Evolutionary conservation across 2,329 filamentous ascomycete species (phyloP), one percentile per base, ranked within the genome.

Genomic region (Phyllosticta capitalensis): DNA sequence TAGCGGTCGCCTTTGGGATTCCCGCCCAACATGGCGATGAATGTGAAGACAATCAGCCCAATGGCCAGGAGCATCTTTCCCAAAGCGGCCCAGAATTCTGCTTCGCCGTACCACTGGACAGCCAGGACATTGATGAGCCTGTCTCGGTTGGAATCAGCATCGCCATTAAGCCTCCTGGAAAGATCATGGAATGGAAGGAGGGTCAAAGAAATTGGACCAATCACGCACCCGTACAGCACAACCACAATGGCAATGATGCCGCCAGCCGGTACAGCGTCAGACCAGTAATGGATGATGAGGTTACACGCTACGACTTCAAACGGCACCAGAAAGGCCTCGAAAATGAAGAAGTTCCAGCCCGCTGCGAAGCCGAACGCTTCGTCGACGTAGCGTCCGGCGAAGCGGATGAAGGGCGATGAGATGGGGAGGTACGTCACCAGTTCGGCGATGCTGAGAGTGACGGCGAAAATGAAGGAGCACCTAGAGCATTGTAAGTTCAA

Each of bases 1-100:
- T 80, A 72, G 85, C 88, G 66, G 90, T 87, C 64, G 80, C 83
- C 77, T 0, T 84, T 70, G 0, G 90, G 90, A 65, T 92, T 94
- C 2, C 88, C 90, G 7, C 90, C 90, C 0, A 94, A 75, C 86
- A 94, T 92, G 64, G 85, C 83, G 64, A 95, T 80, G 67, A 95
- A 90, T 1, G 90, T 92, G 65, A 90, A 89, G 68, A 92, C 84
- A 76, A 56, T 53, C 17, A 60, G 89, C 33, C 87, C 87, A 48
- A 89, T 58, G 45, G 91, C 83, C 28, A 87, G 89, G 54, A 90
- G 66, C 60, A 92, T 86, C 72, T 92, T 92, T 76, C 92, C 83
- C 59, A 79, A 83, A 5, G 87, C 85, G 65, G 92, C 84, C 81
- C 85, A 90, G 73, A 91, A 89, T 69, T 92, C 89, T 22, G 89